Evolutionary conservation across 345 rosid species (phyloP), one percentile per base, ranked within the genome.

Genomic region (Gossypium sturtianum): DNA sequence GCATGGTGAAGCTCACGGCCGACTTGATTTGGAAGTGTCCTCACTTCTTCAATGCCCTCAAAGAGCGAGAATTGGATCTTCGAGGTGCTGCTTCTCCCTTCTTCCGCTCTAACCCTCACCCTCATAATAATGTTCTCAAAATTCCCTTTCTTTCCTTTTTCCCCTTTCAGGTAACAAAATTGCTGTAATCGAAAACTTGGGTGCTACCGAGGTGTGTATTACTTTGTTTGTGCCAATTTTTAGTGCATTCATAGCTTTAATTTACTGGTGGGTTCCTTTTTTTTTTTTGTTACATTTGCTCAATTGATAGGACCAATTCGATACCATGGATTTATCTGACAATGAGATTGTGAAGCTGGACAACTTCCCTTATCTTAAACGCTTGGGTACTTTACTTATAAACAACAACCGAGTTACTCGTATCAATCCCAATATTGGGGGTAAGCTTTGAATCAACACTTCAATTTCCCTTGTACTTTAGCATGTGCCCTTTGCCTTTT

Each of bases 281-380:
- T 43, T 43, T 34, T 58, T 64, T 29, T 61, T 8, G 52, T 74
- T 77, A 34, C 51, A 11, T 52, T 76, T 68, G 23, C 47, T 80
- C 73, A 66, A 11, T 76, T 75, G 51, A 15, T 88, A 96, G 99
- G 99, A 96, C 78, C 99, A 96, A 87, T 96, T 96, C 22, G 99
- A 96, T 86, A 96, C 99, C 17, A 67, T 96, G 12, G 99, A 96
- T 87, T 84, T 96, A 80, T 88, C 99, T 7, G 99, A 96, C 76
- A 96, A 96, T 80, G 99, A 96, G 91, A 96, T 96, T 70, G 99
- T 96, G 60, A 96, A 96, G 90, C 94, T 96, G 25, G 99, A 96
- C 70, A 91, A 93, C 84, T 84, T 96, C 71, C 99, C 97, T 2
- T 79, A 82, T 81, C 98, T 96, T 65, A 87, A 87, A 60, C 97